Evolutionary conservation across 129 eudicot species (phyloP), one percentile per base, ranked within the genome.

Genomic region (Deinandra increscens): DNA sequence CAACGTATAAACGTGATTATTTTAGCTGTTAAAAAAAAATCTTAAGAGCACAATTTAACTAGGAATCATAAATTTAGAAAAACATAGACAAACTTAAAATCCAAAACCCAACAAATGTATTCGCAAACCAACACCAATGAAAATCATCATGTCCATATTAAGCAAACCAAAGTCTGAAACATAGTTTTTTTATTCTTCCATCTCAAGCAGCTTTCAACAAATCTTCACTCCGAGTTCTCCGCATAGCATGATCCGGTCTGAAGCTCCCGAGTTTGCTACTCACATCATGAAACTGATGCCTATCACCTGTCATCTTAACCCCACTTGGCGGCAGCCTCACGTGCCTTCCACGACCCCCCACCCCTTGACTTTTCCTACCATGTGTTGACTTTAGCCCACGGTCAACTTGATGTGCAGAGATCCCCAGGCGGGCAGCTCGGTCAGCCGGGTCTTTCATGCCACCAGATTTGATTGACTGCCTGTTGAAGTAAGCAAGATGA

Each of bases 171-270:
- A 69, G 70, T 70, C 34, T 22, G 2, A 38, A 63, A 58, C 78
- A 72, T 7, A 71, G 37, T 33, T 46, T 65, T 11, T 8, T 69
- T 37, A 46, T 75, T 77, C 71, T 33, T 65, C 51, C n/a, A 79
- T 61, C 78, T 81, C 80, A 91, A 68, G 72, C 66, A 34, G 73
- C 86, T 63, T 81, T 89, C 62, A 93, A 79, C 66, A 83, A 72
- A n/a, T 95, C 95, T 79, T 81, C 87, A 12, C 96, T 89, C 7
- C 82, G 86, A 77, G 86, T 83, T 63, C 94, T 85, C 53, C 82
- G 78, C 56, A 89, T 74, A 0, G 84, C 77, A 37, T 76, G 65
- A 56, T 80, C 95, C 29, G 88, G 71, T 81, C 71, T 87, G 31
- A 83, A 84, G 79, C 81, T 76, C 71, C 46, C 12, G 66, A 80